Base-by-base conservation (phyloP, 306 rosid species). In the Canavalia ensiformis region DNA sequence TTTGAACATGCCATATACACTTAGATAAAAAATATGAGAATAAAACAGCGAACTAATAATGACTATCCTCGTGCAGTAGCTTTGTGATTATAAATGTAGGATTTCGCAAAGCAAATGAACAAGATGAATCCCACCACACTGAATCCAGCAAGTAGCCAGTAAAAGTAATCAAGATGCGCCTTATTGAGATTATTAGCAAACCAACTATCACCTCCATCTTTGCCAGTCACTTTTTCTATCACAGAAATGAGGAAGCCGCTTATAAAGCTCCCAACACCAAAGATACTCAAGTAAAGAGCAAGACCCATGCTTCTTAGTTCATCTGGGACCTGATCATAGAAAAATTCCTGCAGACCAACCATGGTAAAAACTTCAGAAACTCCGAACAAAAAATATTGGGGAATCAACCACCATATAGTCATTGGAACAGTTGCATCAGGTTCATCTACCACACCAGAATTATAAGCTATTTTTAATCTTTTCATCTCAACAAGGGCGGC, bases 291-390 rank as follows among this genome's bases (percentile, higher is more conserved):
- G 82, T 84, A 91, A 5, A 91, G 84, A 46, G 94, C 89, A 35
- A 91, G 88, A 55, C 96, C 97, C n/a, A 90, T 46, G 65, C 97
- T 93, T 80, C 89, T 81, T 47, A 91, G 51, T 77, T 90, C 96
- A 54, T 45, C 69, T 51, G 96, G 96, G 46, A 87, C 90, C 81
- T 91, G 97, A 62, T 89, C 94, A 39, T 93, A 93, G 82, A 93
- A 93, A 73, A 91, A 91, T 76, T 93, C 97, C 85, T 93, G 96
- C 58, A 93, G 85, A 45, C 96, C 96, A 47, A 93, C 91, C 89
- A 93, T 82, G 2, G 92, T 89, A 79, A 93, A 89, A 67, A 81
- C 88, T 18, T 88, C 87, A 1, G 96, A 79, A 3, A 88, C 33
- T 72, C 97, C 97, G 3, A 70, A 74, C 77, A 91, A 67, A 8